Evolutionary conservation across 345 rosid genomes (phyloP).

Genomic region (Adansonia digitata): DNA sequence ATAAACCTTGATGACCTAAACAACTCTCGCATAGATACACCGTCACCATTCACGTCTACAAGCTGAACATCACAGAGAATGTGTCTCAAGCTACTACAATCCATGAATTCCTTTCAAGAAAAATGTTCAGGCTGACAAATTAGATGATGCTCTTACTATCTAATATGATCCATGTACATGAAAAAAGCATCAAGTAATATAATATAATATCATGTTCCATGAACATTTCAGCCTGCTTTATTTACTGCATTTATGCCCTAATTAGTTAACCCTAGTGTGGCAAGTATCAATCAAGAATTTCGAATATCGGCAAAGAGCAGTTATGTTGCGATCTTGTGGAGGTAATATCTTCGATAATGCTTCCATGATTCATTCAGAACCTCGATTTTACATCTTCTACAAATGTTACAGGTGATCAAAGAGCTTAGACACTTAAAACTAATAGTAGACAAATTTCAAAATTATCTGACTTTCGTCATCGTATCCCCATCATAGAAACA

Average conservation of each 20-base stretch:
- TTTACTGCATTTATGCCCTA: not conserved
- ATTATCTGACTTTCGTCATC: not conserved
- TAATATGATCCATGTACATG: not conserved
- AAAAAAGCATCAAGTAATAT: not conserved
- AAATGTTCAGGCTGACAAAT: not conserved
- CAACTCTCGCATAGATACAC: constrained; percentile 54
- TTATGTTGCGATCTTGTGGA: constrained; percentile 48
- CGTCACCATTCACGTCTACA: constrained; percentile 50
- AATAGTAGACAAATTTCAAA: not conserved
- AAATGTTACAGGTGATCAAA: constrained; percentile 36
- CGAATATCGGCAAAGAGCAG: constrained; percentile 2
- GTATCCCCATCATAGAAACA: not conserved
- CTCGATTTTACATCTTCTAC: constrained; percentile 47
- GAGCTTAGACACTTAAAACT: not conserved
- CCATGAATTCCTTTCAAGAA: constrained; percentile 8
- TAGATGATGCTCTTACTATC: not conserved
- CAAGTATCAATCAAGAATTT: not conserved
- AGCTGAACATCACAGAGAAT: constrained; percentile 32
- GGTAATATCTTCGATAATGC: constrained; percentile 48
- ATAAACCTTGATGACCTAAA: constrained; percentile 62
- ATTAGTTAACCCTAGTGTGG: not conserved
- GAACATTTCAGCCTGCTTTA: not conserved
- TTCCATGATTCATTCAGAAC: constrained; percentile 42
- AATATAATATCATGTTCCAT: not conserved
- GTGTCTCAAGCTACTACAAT: not conserved